These are phyloP conservation scores for Wickerhamiella pararugosa DNA, from an alignment of 1,139 yeast species.

Conservation along the genomic window DNA sequence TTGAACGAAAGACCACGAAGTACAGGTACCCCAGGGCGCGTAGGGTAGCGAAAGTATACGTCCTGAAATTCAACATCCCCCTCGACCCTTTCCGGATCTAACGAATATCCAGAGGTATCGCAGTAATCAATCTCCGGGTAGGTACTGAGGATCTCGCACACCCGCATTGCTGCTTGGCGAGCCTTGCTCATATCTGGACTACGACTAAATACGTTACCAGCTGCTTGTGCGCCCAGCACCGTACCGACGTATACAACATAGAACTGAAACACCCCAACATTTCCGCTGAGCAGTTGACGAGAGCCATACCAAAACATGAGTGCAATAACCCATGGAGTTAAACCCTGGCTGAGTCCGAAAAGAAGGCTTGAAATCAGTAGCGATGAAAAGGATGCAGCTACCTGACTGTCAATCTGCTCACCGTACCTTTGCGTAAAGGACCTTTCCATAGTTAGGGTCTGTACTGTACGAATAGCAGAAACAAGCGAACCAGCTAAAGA, in stretches of 20 bases:
- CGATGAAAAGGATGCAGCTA: constrained; percentile 37
- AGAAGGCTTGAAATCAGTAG: constrained; percentile 32
- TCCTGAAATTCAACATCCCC: constrained; percentile 39
- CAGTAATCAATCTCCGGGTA: constrained; percentile 33
- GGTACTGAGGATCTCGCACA: constrained; percentile 34
- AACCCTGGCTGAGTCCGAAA: constrained; percentile 18
- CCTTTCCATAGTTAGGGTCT: constrained; percentile 40
- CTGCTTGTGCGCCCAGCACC: constrained; percentile 65
- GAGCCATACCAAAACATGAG: constrained; percentile 26
- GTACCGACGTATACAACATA: constrained; percentile 29
- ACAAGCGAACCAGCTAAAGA: constrained; percentile 35
- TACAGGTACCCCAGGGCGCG: constrained; percentile 43
- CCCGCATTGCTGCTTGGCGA: constrained; percentile 37
- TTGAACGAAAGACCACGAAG: constrained; percentile 40
- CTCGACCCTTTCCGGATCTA: constrained; percentile 24
- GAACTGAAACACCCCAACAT: constrained; percentile 18
- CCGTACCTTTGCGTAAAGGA: constrained; percentile 39
- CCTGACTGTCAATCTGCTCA: constrained; percentile 32
- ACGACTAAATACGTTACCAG: constrained; percentile 32
- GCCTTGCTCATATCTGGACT: constrained; percentile 45
- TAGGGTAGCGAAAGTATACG: constrained; percentile 54
- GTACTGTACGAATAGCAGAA: constrained; percentile 35
- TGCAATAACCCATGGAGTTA: constrained; percentile 21
- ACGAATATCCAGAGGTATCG: constrained; percentile 28
- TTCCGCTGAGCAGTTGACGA: constrained; percentile 16